Base-by-base conservation (phyloP, 306 rosid species). In the Prunus padus region DNA sequence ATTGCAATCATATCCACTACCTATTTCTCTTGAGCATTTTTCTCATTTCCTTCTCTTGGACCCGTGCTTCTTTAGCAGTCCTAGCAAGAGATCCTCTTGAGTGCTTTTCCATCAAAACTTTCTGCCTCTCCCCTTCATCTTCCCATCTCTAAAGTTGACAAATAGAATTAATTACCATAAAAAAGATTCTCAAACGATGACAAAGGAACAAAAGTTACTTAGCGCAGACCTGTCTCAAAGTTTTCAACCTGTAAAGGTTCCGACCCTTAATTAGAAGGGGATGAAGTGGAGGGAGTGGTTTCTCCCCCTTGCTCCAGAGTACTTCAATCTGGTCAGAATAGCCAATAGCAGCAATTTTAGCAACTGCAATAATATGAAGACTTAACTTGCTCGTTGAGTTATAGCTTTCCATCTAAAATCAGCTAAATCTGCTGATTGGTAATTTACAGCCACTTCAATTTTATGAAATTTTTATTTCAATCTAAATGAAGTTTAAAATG, bases 251-350 rank as follows among this genome's bases (percentile, higher is more conserved):
- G 74, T 92, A 94, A 76, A 94, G 97, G 76, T 95, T 92, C 77
- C 98, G 87, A 67, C 98, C 98, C 86, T 95, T 92, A 12, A 92
- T 87, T 77, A 95, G 76, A 42, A 92, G 86, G 71, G 96, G 97
- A 72, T 90, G 80, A 60, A 95, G 95, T 54, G 92, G 93, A 67
- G 95, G 95, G 37, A 88, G 90, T 71, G 95, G 88, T 68, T 86
- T 90, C 86, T 87, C 93, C 75, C 98, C 97, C 77, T 87, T 95
- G 83, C 98, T 92, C 98, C 98, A 95, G 15, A 92, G 87, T 30
- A 92, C 97, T 85, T 95, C 96, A 84, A 95, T 85, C 98, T 95
- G 86, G 66, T 28, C 63, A 79, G 56, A 65, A 80, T 44, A 80
- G 26, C 56, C 66, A 65, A 74, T 45, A 47, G 77, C 46, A 26